Evolutionary conservation across 805 yeast species (phyloP), one percentile per base, ranked within the genome.

Genomic region (Candida verbasci): DNA sequence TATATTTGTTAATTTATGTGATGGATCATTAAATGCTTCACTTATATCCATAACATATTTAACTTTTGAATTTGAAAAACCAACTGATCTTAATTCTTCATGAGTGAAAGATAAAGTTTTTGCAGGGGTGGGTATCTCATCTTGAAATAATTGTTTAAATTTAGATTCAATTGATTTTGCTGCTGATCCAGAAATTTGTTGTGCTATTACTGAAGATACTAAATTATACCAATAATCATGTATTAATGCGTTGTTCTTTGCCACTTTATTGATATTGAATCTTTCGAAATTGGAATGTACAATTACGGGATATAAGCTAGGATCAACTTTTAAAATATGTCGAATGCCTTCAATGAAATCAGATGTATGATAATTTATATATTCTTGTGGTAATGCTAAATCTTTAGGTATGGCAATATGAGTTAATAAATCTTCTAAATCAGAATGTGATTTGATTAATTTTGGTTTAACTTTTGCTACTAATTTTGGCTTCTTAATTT

Each of bases 121-220:
- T 21, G 57, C 50, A 0, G 91, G 82, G 0, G 72, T 58, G 0
- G 93, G 88, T 33, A 68, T 58, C 41, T 14, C 53, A 49, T 42
- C 50, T 1, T 42, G 45, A 35, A 66, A 64, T 14, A 64, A 37
- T 14, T 51, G 50, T 17, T 41, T 42, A 38, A 85, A 71, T 45
- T 74, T 71, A 9, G 43, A 41, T 39, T 72, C 68, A 21, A 88
- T 84, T 1, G 88, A 70, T 8, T 50, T 55, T 0, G 96, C 96
- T 1, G 96, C 94, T 0, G 76, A 71, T 1, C 95, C 95, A 44
- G 85, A 78, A 9, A 85, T 75, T 52, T 84, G 93, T 54, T 85
- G 93, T 0, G 82, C 71, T 3, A 84, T 73, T 3, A 85, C 74
- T 24, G 68, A 59, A 6, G 56, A 43, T 1, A 67, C 48, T 26